phyloP scores from a whole-genome alignment of 179 eudicot species.

The Camellia oleifera region DNA sequence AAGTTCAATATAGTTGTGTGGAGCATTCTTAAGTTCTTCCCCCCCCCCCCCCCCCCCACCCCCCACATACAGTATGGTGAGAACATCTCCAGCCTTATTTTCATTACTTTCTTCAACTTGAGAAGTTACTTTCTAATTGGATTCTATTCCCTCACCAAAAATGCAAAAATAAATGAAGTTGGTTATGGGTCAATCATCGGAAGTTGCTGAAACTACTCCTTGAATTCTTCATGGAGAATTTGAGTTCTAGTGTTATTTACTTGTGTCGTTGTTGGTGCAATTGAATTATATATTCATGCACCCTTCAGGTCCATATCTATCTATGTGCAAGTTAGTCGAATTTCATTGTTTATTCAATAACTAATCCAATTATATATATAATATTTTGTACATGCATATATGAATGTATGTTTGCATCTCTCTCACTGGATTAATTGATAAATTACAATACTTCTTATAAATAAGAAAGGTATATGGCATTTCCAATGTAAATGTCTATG shows the following conservation, averaged over 20 bases:
- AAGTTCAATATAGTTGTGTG: background rate
- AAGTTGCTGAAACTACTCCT: background rate
- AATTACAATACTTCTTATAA: background rate
- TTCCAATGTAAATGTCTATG: background rate
- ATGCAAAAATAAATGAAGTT: background rate
- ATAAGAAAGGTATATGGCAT: background rate
- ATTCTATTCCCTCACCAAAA: background rate
- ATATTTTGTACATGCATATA: no score
- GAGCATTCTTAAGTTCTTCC: background rate
- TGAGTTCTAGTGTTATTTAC: background rate
- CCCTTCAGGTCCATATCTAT: slow-evolving; percentile 3
- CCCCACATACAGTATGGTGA: background rate
- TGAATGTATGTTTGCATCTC: background rate
- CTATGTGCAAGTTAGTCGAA: background rate
- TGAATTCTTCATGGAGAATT: background rate
- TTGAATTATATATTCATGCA: background rate
- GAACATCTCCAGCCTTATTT: background rate
- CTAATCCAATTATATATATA: background rate
- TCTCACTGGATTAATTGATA: background rate
- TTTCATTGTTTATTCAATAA: background rate
- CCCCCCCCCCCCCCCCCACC: no score
- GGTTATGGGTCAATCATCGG: background rate
- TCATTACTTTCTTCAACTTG: background rate
- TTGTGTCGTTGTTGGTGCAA: background rate
- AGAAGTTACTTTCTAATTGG: background rate